Percentiles rank a stretch among this genome's conserved stretches.
phyloP scores from a whole-genome alignment of 2,329 filamentous ascomycete species.

The Drechslera avenae region DNA sequence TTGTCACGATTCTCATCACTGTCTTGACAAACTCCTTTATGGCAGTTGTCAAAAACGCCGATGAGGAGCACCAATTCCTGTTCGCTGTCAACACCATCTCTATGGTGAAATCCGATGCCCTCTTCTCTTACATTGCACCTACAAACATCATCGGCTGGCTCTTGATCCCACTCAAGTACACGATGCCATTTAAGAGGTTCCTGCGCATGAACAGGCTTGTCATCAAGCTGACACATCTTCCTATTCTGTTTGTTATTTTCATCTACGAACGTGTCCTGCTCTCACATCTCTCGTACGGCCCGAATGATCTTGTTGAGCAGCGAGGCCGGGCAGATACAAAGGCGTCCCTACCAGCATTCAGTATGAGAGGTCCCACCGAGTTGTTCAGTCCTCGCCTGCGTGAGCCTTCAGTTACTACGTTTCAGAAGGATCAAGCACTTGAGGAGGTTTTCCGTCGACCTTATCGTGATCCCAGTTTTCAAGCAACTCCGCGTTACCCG shows the following conservation, averaged over 20 bases:
- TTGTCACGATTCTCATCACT: slow-evolving; percentile 91
- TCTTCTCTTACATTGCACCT: slow-evolving; percentile 92
- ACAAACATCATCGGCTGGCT: slow-evolving; percentile 92
- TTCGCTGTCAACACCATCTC: slow-evolving; percentile 97
- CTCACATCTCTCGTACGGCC: slow-evolving; percentile 76
- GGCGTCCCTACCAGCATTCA: slow-evolving; percentile 57
- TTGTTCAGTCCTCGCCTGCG: slow-evolving; percentile 79
- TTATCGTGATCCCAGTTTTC: slow-evolving; percentile 62
- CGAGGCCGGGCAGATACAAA: slow-evolving; percentile 64
- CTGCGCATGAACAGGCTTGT: slow-evolving; percentile 85
- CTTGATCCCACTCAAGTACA: slow-evolving; percentile 79
- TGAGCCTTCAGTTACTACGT: slow-evolving; percentile 86
- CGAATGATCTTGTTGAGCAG: slow-evolving; percentile 83
- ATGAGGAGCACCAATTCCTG: slow-evolving; percentile 88
- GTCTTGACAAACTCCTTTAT: slow-evolving; percentile 98
- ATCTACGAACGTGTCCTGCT: slow-evolving; percentile 83
- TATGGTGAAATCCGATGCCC: slow-evolving; percentile 96
- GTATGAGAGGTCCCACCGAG: slow-evolving; percentile 50
- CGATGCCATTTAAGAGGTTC: slow-evolving; percentile 79
- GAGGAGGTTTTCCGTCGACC: slow-evolving; percentile 85
- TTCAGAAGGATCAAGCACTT: slow-evolving; percentile 85
- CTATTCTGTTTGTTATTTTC: slow-evolving; percentile 84
- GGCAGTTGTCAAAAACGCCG: slow-evolving; percentile 90
- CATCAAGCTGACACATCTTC: slow-evolving; percentile 90
- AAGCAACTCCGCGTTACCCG: slow-evolving; percentile 41